These are phyloP conservation scores for Cercophora samala DNA, from an alignment of 495 filamentous ascomycete genomes.

Conservation along the genomic window DNA sequence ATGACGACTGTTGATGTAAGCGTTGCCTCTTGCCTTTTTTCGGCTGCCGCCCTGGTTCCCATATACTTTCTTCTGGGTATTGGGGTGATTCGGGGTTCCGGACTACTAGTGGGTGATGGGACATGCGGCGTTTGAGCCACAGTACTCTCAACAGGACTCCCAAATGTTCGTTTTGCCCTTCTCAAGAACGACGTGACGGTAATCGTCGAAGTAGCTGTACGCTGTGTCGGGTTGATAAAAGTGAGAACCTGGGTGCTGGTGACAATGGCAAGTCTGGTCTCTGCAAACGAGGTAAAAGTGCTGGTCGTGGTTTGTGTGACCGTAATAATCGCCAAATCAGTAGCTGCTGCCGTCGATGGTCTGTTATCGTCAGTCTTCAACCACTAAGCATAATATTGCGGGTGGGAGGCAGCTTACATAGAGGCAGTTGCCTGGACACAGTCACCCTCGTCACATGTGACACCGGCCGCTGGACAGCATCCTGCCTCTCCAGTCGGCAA, in stretches of 20 bases:
- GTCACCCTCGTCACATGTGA: neutral
- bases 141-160: neutral
- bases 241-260: slow-evolving; percentile 5
- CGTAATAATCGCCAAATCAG: neutral
- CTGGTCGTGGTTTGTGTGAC: slow-evolving; percentile 3
- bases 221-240: slow-evolving; percentile 1
- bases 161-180: slow-evolving; percentile 7
- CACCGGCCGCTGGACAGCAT: slow-evolving; percentile 3
- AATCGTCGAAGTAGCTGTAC: slow-evolving; percentile 4
- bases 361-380: neutral
- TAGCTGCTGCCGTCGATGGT: neutral
- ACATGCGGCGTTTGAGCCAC: neutral
- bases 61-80: neutral
- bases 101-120: neutral
- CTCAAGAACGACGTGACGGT: slow-evolving; percentile 2
- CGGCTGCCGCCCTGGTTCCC: neutral
- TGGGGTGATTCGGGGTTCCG: neutral
- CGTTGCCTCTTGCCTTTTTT: neutral
- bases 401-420: neutral
- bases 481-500: neutral
- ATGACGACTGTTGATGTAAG: slow-evolving; percentile 2
- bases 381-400: neutral
- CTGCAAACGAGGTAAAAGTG: slow-evolving; percentile 4
- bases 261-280: neutral
- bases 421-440: neutral